phyloP scores from a whole-genome alignment of 345 rosid species.

The Camelina laxa region DNA sequence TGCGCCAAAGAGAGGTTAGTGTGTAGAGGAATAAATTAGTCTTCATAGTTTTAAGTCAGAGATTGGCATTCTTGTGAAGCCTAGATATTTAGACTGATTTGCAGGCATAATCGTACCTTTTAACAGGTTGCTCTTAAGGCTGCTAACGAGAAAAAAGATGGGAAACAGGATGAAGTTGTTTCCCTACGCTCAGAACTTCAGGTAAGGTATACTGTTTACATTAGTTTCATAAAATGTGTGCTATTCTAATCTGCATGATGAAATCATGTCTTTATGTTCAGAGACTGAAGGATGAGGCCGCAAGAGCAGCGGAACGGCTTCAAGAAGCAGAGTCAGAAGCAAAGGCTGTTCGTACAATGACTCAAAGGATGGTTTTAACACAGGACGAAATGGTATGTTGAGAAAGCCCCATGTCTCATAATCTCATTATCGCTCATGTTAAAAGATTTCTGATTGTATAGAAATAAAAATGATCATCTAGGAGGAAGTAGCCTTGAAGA shows the following conservation, averaged over 20 bases:
- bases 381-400: slow-evolving; percentile 86
- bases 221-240: slow-evolving; percentile 28
- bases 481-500: slow-evolving; percentile 99
- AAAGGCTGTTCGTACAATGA: slow-evolving; percentile 76
- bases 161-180: slow-evolving; percentile 69
- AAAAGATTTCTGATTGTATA: slow-evolving; percentile 36
- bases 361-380: slow-evolving; percentile 89
- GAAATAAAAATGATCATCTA: slow-evolving; percentile 34
- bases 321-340: slow-evolving; percentile 85
- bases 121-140: slow-evolving; percentile 87
- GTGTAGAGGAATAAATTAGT: neutral
- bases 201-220: slow-evolving; percentile 50
- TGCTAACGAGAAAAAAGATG: slow-evolving; percentile 69
- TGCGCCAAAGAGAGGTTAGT: slow-evolving; percentile 86
- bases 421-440: slow-evolving; percentile 18
- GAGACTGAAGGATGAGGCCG: slow-evolving; percentile 75
- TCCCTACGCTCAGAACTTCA: slow-evolving; percentile 72
- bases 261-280: slow-evolving; percentile 42
- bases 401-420: slow-evolving; percentile 12
- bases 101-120: slow-evolving; percentile 11
- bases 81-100: slow-evolving; percentile 10
- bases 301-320: slow-evolving; percentile 60
- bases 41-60: no score
- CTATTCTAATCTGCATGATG: slow-evolving; percentile 9
- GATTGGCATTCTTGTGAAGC: neutral